These are phyloP conservation scores for Helianthus annuus DNA, from an alignment of 129 eudicot genomes.

Conservation along the genomic window DNA sequence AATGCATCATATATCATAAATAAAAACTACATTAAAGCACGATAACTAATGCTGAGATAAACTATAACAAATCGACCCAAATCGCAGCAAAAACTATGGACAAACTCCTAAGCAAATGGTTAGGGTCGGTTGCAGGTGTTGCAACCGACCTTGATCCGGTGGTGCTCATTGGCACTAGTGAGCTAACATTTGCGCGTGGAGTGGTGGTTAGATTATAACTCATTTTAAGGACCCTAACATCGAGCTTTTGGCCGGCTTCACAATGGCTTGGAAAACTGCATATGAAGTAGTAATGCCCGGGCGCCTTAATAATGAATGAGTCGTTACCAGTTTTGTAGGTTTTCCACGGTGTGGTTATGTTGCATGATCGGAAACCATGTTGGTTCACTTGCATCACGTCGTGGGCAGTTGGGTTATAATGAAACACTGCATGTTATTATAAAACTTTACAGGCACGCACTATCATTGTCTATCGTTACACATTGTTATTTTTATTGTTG, in stretches of 20 bases:
- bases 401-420: conserved; percentile 36
- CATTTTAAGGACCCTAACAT: conserved; percentile 41
- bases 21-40: not conserved
- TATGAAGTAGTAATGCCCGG: conserved; percentile 51
- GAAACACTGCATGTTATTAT: conserved; percentile 31
- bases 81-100: not conserved
- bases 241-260: conserved; percentile 50
- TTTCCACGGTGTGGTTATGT: conserved; percentile 18
- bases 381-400: conserved; percentile 48
- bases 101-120: not conserved
- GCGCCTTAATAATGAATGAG: conserved; percentile 34
- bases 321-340: conserved; percentile 46
- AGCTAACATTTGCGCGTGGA: conserved; percentile 5
- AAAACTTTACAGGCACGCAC: not conserved
- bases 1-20: not conserved
- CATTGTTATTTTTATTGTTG: not conserved
- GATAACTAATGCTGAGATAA: conserved; percentile 2
- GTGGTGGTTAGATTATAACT: conserved; percentile 1
- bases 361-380: conserved; percentile 40
- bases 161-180: conserved; percentile 1
- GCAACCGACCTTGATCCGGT: conserved; percentile 17
- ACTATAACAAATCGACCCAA: conserved; percentile 13
- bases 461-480: too few species aligned
- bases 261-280: conserved; percentile 58
- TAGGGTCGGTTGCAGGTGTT: not conserved